phyloP scores from a whole-genome alignment of 805 yeast genomes.

The Starmerella riodocensis region DNA sequence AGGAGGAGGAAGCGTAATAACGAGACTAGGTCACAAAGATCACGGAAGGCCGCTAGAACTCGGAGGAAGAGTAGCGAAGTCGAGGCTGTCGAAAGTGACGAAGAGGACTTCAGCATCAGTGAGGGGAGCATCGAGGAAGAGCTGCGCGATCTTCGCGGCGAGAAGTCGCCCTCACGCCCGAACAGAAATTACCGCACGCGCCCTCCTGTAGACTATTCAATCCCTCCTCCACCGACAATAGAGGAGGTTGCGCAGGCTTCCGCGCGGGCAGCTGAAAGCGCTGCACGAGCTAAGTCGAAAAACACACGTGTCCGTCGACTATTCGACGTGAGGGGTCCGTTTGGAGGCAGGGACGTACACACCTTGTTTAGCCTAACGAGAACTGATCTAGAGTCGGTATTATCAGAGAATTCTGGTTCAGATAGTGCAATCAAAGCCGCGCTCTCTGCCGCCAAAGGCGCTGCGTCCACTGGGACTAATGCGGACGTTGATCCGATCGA shows the following conservation, averaged over 20 bases:
- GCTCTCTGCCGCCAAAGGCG: conserved; percentile 16
- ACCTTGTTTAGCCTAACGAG: conserved; percentile 41
- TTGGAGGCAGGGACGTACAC: conserved; percentile 89
- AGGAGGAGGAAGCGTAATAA: background rate
- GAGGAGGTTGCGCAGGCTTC: conserved; percentile 17
- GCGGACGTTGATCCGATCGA: conserved; percentile 65
- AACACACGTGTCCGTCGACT: conserved; percentile 40
- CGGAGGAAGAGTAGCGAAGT: background rate
- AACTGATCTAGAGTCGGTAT: conserved; percentile 11
- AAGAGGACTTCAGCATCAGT: conserved; percentile 13
- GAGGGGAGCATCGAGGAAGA: conserved; percentile 19
- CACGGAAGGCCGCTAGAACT: background rate
- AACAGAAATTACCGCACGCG: conserved; percentile 18
- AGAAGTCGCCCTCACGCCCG: conserved; percentile 11
- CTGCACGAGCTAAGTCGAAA: background rate
- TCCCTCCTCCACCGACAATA: conserved; percentile 22
- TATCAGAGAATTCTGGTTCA: background rate
- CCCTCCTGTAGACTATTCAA: conserved; percentile 21
- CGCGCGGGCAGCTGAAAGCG: conserved; percentile 7
- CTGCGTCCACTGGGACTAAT: conserved; percentile 16
- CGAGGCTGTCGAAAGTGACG: conserved; percentile 6
- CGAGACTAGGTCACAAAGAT: too few species aligned
- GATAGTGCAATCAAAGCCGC: background rate
- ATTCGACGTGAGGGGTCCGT: conserved; percentile 92
- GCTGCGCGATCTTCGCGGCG: conserved; percentile 16